Conservation (phyloP, 768 basidiomycete species). For the Leccinellum luteum region DNA sequence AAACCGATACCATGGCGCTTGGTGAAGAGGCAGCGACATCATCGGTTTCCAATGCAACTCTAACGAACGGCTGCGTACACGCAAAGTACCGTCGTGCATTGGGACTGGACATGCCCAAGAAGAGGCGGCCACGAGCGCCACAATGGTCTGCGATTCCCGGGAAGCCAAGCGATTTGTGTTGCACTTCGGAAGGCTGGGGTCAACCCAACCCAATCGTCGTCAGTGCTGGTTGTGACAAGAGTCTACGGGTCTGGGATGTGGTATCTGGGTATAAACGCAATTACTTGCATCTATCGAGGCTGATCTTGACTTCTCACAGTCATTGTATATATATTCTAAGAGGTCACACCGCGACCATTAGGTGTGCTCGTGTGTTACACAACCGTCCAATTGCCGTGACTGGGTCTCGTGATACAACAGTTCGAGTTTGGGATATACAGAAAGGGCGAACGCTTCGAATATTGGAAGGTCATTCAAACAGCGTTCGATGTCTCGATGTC, state of each 20-base stretch:
- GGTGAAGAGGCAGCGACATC: slow-evolving; percentile 6
- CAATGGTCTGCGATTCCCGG: slow-evolving; percentile 17
- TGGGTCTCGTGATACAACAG: slow-evolving; percentile 81
- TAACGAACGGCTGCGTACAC: slow-evolving; percentile 27
- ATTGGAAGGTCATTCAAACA: slow-evolving; percentile 73
- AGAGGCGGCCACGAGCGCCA: slow-evolving; percentile 21
- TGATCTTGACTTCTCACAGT: slow-evolving; percentile 24
- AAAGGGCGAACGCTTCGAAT: slow-evolving; percentile 62
- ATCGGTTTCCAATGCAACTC: not conserved
- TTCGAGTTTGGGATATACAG: slow-evolving; percentile 94
- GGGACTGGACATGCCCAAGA: slow-evolving; percentile 38
- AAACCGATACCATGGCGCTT: slow-evolving; percentile 2
- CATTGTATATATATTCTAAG: slow-evolving; percentile 74
- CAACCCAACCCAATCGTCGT: slow-evolving; percentile 81
- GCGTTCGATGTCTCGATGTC: slow-evolving; percentile 88
- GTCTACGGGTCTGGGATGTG: slow-evolving; percentile 90
- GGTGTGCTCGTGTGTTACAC: slow-evolving; percentile 86
- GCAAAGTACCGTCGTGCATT: slow-evolving; percentile 46
- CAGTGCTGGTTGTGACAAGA: slow-evolving; percentile 91
- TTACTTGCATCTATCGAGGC: not conserved
- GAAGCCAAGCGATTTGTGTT: slow-evolving; percentile 52
- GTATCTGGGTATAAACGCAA: slow-evolving; percentile 62
- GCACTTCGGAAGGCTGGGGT: slow-evolving; percentile 85
- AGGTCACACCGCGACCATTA: slow-evolving; percentile 88
- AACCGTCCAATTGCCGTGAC: slow-evolving; percentile 86